Evolutionary conservation across 2,329 filamentous ascomycete species (phyloP), one percentile per base, ranked within the genome.

Genomic region (Arthrinium puccinioides): DNA sequence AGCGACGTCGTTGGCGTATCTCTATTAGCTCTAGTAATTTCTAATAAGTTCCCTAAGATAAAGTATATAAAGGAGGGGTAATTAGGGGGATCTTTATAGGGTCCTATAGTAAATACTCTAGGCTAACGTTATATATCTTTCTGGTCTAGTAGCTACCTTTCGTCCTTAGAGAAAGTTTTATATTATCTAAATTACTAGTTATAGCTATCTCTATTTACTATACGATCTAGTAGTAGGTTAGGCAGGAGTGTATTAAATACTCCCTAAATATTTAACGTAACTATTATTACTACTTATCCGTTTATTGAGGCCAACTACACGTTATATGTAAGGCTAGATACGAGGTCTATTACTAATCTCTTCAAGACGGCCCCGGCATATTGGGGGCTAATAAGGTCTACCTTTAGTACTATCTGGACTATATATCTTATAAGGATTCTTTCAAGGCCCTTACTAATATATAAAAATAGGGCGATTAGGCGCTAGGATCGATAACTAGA

Each of bases 1-100:
- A 11, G 32, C 41, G n/a, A 34, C 40, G 30, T 52, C 39, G 23
- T 50, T 40, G 5, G 40, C 40, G 30, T 51, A 50, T 21, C 48
- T 41, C 27, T 41, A 47, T 8, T 42, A 21, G 8, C 27, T 9
- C 7, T 16, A 7, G 10, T 16, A 9, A 9, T n/a, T 7, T 14
- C 14, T 16, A 28, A 41, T 7, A n/a, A 33, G 23, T n/a, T 38
- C 23, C 3, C 14, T 15, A 15, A 38, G 30, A 21, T 41, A 38
- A 4, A 41, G 35, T 14, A 38, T 30, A 10, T 36, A 41, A 4
- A 41, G 19, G 9, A 41, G 37, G 8, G 13, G 23, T 8, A 30
- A 43, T n/a, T 28, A 19, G 5, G 20, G 40, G 4, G 33, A 43
- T 14, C 40, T 36, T 29, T 43, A 13, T 6, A 24, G 37, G n/a